Conservation (phyloP, 805 yeast genomes). For the Candida koratica region DNA sequence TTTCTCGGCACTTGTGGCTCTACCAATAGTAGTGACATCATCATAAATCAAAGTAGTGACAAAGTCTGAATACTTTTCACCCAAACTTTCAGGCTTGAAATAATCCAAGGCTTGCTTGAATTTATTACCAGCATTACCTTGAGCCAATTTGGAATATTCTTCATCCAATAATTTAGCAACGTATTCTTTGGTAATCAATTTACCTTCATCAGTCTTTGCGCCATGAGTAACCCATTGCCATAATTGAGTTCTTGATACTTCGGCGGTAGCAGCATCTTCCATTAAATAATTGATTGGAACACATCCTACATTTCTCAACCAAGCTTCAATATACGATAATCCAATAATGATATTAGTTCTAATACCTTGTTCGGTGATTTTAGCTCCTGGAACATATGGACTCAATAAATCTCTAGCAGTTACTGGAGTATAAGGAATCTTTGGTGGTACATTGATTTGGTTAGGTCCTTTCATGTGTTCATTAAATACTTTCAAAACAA, state of each 20-base stretch:
- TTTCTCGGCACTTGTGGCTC: slow-evolving; percentile 40
- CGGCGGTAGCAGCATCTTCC: slow-evolving; percentile 92
- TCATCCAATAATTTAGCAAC: slow-evolving; percentile 55
- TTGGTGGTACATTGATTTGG: slow-evolving; percentile 58
- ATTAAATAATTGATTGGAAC: slow-evolving; percentile 80
- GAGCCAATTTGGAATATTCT: slow-evolving; percentile 52
- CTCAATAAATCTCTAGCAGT: slow-evolving; percentile 57
- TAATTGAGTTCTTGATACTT: slow-evolving; percentile 76
- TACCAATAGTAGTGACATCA: slow-evolving; percentile 56
- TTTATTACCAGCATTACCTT: slow-evolving; percentile 59
- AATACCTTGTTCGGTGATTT: slow-evolving; percentile 68
- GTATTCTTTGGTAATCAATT: slow-evolving; percentile 55
- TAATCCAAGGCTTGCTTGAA: slow-evolving; percentile 65
- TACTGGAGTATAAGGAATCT: slow-evolving; percentile 48
- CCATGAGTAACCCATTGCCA: slow-evolving; percentile 82
- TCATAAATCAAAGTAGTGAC: slow-evolving; percentile 74
- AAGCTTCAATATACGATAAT: slow-evolving; percentile 75
- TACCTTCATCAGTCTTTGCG: slow-evolving; percentile 56
- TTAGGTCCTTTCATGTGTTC: slow-evolving; percentile 80
- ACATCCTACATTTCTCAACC: slow-evolving; percentile 82
- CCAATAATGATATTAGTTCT: slow-evolving; percentile 72
- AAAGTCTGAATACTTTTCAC: slow-evolving; percentile 70
- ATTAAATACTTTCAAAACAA: slow-evolving; percentile 68
- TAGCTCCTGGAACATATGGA: slow-evolving; percentile 59
- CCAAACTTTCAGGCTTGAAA: slow-evolving; percentile 69